phyloP scores from a whole-genome alignment of 1,284 basidiomycete species.

The Mycosarcoma mackinlayi region DNA sequence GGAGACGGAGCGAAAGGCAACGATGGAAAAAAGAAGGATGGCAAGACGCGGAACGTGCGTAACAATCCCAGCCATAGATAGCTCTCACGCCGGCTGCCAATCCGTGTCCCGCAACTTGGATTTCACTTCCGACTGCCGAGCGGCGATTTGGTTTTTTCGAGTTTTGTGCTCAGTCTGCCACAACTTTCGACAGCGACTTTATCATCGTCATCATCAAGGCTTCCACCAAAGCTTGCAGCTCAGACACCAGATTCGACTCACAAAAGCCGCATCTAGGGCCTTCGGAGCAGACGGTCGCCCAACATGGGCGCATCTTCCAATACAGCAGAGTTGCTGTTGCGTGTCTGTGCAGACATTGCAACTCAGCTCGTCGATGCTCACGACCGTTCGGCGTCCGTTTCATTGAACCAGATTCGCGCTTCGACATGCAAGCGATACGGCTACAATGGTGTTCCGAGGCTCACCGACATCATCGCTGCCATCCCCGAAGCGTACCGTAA shows the following conservation, averaged over 20 bases:
- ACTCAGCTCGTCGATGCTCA: slow-evolving; percentile 91
- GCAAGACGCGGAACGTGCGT: background rate
- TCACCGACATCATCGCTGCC: slow-evolving; percentile 98
- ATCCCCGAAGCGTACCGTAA: slow-evolving; percentile 98
- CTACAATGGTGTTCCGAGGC: slow-evolving; percentile 85
- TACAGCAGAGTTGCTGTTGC: slow-evolving; percentile 88
- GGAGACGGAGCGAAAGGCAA: too few species aligned
- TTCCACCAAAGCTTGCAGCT: too few species aligned
- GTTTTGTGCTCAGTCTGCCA: too few species aligned
- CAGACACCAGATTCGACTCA: background rate
- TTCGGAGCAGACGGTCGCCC: slow-evolving; percentile 9
- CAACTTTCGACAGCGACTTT: too few species aligned
- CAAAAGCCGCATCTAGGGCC: too few species aligned
- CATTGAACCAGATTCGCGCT: slow-evolving; percentile 86
- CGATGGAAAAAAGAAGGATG: background rate
- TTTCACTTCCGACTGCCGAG: too few species aligned
- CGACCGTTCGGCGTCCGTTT: slow-evolving; percentile 75
- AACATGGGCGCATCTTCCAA: slow-evolving; percentile 53
- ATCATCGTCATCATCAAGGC: too few species aligned
- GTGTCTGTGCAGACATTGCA: slow-evolving; percentile 93
- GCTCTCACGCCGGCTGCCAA: too few species aligned
- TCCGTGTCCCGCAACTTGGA: too few species aligned
- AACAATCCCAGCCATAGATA: too few species aligned
- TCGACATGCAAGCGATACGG: slow-evolving; percentile 90
- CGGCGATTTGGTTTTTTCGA: too few species aligned